A percentile compares a stretch with the other conserved stretches of the same genome.
phyloP scores from a whole-genome alignment of 495 filamentous ascomycete genomes.

The Hypoxylon fuscum region DNA sequence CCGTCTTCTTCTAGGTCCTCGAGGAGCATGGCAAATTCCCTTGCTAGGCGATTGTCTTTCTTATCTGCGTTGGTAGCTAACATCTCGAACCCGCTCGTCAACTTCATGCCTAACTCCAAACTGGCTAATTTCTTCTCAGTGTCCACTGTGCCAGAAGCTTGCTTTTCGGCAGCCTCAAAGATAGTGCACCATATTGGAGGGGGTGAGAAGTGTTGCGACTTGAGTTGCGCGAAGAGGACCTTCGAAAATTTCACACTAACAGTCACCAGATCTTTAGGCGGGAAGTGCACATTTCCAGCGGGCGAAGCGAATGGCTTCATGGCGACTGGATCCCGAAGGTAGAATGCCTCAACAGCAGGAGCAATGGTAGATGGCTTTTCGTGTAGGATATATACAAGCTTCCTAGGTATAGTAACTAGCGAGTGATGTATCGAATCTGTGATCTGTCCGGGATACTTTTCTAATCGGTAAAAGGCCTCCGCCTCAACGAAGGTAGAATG shows the following conservation, averaged over 20 bases:
- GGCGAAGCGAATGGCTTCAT: slow-evolving; percentile 71
- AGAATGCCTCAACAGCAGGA: slow-evolving; percentile 89
- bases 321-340: slow-evolving; percentile 84
- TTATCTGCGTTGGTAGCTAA: slow-evolving; percentile 71
- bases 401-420: slow-evolving; percentile 77
- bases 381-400: slow-evolving; percentile 82
- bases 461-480: slow-evolving; percentile 88
- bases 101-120: slow-evolving; percentile 86
- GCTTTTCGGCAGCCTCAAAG: slow-evolving; percentile 36
- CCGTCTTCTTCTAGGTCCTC: slow-evolving; percentile 71
- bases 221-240: slow-evolving; percentile 89
- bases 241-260: slow-evolving; percentile 83
- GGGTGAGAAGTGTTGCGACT: slow-evolving; percentile 81
- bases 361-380: slow-evolving; percentile 76
- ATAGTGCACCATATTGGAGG: slow-evolving; percentile 69
- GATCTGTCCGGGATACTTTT: slow-evolving; percentile 82
- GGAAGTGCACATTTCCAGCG: slow-evolving; percentile 60
- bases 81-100: slow-evolving; percentile 92
- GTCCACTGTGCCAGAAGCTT: slow-evolving; percentile 34
- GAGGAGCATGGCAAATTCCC: slow-evolving; percentile 78
- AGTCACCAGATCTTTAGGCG: slow-evolving; percentile 79
- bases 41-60: slow-evolving; percentile 68
- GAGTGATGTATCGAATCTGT: slow-evolving; percentile 75
- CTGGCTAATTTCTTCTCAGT: slow-evolving; percentile 50
- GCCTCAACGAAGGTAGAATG: slow-evolving; percentile 77